Evolutionary conservation across 2,329 filamentous ascomycete genomes (phyloP).

Genomic region (Ilyonectria mors-panacis): DNA sequence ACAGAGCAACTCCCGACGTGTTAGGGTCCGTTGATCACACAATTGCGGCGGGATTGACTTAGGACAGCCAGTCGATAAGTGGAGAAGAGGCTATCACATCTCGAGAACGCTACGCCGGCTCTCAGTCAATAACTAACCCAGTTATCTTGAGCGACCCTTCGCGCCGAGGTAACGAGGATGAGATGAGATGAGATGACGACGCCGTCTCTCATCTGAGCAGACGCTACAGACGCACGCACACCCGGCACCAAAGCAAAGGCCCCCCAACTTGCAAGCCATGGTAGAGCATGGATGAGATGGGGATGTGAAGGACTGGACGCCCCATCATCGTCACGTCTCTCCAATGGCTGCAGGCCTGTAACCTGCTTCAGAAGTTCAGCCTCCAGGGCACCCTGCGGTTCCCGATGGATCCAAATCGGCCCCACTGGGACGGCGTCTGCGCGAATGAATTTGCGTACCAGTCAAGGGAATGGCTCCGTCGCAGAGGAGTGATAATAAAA

Average conservation of each 20-base stretch:
- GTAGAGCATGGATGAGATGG: conserved; percentile 15
- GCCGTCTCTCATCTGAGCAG: conserved; percentile 19
- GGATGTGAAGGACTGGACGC: conserved; percentile 12
- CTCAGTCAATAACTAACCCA: not conserved
- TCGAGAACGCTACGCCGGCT: not conserved
- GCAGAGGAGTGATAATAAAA: conserved; percentile 4
- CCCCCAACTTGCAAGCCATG: not conserved
- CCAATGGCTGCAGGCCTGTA: conserved; percentile 25
- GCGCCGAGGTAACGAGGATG: conserved; percentile 22
- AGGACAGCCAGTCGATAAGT: conserved; percentile 1
- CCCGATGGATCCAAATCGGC: conserved; percentile 24
- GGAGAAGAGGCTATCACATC: not conserved
- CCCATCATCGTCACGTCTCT: conserved; percentile 22
- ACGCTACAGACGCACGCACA: conserved; percentile 1
- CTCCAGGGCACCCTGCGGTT: conserved; percentile 41
- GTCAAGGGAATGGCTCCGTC: conserved; percentile 1
- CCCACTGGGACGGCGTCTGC: conserved; percentile 19
- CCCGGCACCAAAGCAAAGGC: conserved; percentile 2
- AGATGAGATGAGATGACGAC: conserved; percentile 34
- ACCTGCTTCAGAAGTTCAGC: conserved; percentile 23
- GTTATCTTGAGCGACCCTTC: conserved; percentile 1
- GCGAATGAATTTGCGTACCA: conserved; percentile 17
- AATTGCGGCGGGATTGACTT: conserved; percentile 7
- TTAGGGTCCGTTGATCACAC: not conserved
- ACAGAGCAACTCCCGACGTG: not conserved